Evolutionary conservation across 192 early-diverging fungal species (phyloP).

Genomic region (Coemansia sp.): DNA sequence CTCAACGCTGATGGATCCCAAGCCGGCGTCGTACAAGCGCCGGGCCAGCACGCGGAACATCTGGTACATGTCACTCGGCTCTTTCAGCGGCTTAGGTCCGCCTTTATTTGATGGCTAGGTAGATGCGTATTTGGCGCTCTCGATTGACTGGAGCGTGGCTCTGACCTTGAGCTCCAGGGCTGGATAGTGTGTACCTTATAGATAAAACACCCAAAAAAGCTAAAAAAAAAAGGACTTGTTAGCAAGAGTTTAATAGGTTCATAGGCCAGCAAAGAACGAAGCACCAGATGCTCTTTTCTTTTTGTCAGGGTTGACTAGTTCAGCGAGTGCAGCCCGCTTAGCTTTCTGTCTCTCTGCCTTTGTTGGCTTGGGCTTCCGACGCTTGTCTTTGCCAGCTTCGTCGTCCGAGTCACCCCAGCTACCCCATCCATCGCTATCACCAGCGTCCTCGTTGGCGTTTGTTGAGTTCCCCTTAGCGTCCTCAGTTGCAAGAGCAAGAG

Average conservation of each 20-base stretch:
- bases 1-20: too few species aligned
- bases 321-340: constrained; percentile 11
- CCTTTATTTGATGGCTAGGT: too few species aligned
- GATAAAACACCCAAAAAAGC: neutral
- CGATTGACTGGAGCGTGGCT: too few species aligned
- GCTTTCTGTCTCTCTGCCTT: constrained; percentile 23
- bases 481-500: neutral
- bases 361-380: constrained; percentile 8
- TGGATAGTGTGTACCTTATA: neutral
- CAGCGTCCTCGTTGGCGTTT: neutral
- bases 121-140: too few species aligned
- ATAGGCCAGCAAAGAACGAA: constrained; percentile 42
- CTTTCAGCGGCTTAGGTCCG: too few species aligned
- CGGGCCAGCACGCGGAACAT: too few species aligned
- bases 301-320: constrained; percentile 10
- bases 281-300: neutral
- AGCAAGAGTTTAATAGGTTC: neutral
- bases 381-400: neutral
- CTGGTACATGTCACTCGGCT: too few species aligned
- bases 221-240: neutral
- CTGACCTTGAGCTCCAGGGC: too few species aligned
- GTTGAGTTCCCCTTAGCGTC: neutral
- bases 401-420: constrained; percentile 32
- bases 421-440: constrained; percentile 30
- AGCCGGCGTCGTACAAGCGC: too few species aligned